Percentiles rank a stretch among this genome's conserved stretches.
Evolutionary conservation across 106 monocot genomes (phyloP).

Genomic region (Ottelia alismoides): DNA sequence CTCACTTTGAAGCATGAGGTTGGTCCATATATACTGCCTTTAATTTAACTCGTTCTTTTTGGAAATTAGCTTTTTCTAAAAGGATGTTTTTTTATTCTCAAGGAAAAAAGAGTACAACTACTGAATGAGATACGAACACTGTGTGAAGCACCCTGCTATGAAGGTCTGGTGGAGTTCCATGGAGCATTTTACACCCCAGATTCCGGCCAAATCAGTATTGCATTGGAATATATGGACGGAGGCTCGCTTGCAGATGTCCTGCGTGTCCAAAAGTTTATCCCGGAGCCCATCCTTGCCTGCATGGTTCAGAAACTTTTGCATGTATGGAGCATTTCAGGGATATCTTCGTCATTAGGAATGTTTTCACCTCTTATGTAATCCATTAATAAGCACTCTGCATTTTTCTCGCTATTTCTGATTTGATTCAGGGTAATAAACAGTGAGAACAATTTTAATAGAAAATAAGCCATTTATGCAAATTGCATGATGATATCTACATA

Average conservation of each 20-base stretch:
- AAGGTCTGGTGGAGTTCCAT: constrained; percentile 88
- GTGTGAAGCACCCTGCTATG: constrained; percentile 78
- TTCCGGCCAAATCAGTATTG: constrained; percentile 94
- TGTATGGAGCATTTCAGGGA: too few relatives aligned
- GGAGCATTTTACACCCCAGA: constrained; percentile 95
- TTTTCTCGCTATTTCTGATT: too few relatives aligned
- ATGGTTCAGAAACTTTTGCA: constrained; percentile 58
- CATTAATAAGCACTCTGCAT: too few relatives aligned
- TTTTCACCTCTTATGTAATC: too few relatives aligned
- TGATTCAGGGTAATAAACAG: too few relatives aligned
- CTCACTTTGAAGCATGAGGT: too few relatives aligned
- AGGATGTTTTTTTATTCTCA: constrained; percentile 1
- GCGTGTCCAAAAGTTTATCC: constrained; percentile 43
- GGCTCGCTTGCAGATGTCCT: constrained; percentile 93
- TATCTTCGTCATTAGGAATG: too few relatives aligned
- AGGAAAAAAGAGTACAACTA: constrained; percentile 96
- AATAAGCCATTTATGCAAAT: too few relatives aligned
- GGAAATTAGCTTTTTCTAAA: background rate
- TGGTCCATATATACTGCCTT: too few relatives aligned
- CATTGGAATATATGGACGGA: constrained; percentile 96
- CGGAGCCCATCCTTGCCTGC: constrained; percentile 68
- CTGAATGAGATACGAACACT: constrained; percentile 90
- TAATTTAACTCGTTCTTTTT: too few relatives aligned
- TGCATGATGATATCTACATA: too few relatives aligned
- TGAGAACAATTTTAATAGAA: too few relatives aligned